These are phyloP conservation scores for Blastobotrys mokoenaii DNA, from an alignment of 805 yeast genomes.

Conservation along the genomic window DNA sequence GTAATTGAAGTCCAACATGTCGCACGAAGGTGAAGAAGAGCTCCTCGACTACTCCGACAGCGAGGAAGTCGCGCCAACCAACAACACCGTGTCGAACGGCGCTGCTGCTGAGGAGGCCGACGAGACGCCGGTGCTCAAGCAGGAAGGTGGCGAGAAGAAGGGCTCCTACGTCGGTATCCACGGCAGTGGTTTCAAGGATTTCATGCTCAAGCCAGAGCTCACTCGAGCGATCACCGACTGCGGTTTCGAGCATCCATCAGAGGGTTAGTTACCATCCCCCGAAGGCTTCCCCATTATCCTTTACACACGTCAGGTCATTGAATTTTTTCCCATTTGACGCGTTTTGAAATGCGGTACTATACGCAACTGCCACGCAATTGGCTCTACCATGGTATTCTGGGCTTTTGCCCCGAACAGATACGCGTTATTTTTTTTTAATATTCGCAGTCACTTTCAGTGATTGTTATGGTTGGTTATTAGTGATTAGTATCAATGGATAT, in stretches of 20 bases:
- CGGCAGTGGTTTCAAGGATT: slow-evolving; percentile 98
- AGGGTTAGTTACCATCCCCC: slow-evolving; percentile 55
- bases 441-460: too few relatives aligned
- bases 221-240: slow-evolving; percentile 97
- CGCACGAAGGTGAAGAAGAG: slow-evolving; percentile 98
- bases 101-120: slow-evolving; percentile 27
- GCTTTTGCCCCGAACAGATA: too few relatives aligned
- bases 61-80: slow-evolving; percentile 75
- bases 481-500: too few relatives aligned
- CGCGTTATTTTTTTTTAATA: too few relatives aligned
- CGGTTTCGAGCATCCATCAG: slow-evolving; percentile 99
- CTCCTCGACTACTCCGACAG: slow-evolving; percentile 97
- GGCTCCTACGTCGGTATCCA: slow-evolving; percentile 98
- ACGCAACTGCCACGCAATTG: too few relatives aligned
- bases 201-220: slow-evolving; percentile 90
- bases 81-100: slow-evolving; percentile 38
- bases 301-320: slow-evolving; percentile 5
- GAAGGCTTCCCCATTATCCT: too few relatives aligned
- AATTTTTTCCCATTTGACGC: too few relatives aligned
- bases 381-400: too few relatives aligned
- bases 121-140: slow-evolving; percentile 23
- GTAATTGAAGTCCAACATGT: slow-evolving; percentile 38
- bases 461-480: too few relatives aligned
- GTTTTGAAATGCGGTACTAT: too few relatives aligned
- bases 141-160: slow-evolving; percentile 59